Conservation (phyloP, 495 filamentous ascomycete species). For the Podospora bellae-mahoneyi region DNA sequence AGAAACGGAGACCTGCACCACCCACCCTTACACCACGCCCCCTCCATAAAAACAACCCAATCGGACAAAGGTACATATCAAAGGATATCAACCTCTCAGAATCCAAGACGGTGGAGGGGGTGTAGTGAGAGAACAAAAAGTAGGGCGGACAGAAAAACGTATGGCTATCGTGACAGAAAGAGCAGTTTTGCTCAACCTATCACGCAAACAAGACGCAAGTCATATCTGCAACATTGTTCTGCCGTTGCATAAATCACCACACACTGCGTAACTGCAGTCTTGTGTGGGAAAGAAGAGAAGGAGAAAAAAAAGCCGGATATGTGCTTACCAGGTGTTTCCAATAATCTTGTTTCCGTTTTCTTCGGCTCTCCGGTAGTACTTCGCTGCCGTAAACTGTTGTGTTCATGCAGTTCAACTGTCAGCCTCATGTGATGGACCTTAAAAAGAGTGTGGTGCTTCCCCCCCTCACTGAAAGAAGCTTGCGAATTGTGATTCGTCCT, state of each 20-base stretch:
- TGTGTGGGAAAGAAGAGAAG: not conserved
- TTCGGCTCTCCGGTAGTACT: conserved; percentile 92
- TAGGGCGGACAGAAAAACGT: not conserved
- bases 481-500: conserved; percentile 21
- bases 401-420: conserved; percentile 30
- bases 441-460: not conserved
- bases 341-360: conserved; percentile 81
- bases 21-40: not conserved
- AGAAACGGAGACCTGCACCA: conserved; percentile 3
- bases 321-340: conserved; percentile 88
- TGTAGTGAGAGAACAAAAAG: not conserved
- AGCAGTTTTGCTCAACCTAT: not conserved
- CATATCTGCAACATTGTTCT: conserved; percentile 19
- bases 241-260: not conserved
- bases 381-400: conserved; percentile 80
- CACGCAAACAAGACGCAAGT: conserved; percentile 20
- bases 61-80: not conserved
- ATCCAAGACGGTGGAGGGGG: not conserved
- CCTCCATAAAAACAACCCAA: not conserved
- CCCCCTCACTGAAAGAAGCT: not conserved
- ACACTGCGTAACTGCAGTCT: not conserved
- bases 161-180: not conserved
- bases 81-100: not conserved
- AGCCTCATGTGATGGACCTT: conserved; percentile 36
- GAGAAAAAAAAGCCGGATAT: conserved; percentile 1